Evolutionary conservation across 208 protist genomes (phyloP), one percentile per base, ranked within the genome.

Genomic region (Porcisia hertigi): DNA sequence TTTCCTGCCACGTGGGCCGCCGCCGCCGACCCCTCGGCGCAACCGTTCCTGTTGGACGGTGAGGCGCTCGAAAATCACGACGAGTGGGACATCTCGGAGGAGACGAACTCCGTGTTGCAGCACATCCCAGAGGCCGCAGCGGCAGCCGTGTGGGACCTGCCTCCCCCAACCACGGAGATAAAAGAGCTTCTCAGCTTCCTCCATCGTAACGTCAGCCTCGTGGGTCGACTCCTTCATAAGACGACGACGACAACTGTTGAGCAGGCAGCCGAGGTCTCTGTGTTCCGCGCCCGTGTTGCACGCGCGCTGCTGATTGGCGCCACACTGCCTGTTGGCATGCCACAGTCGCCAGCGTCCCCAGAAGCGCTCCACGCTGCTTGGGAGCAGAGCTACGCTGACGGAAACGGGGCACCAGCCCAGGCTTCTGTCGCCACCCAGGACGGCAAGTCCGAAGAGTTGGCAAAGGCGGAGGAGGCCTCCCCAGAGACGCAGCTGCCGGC

Each of bases 181-280:
- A 80, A 84, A n/a, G 88, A 90, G 11, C 69, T 92, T 41, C 82
- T 89, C 7, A 23, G 65, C 25, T 81, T 88, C 54, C 16, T 94
- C 47, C 75, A 84, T 43, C 76, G 76, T n/a, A 80, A 92, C 54
- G 72, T 76, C 45, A 49, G 70, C 45, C 62, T 72, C 1, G 52
- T 94, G 23, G 76, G 73, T 49, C 65, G 74, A 18, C 77, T 92
- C 53, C 77, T 93, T 64, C 77, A 88, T 71, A 88, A 86, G 76
- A 82, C 83, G 3, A 76, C 62, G 9, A 76, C 71, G 2, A 77
- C 71, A 5, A 82, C 77, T n/a, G 77, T 82, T 18, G 77, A 76
- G 66, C 77, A 77, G 58, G 77, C 77, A 52, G 60, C 64, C n/a
- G 77, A 82, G 64, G 77, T 82, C 2, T 71, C 77, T 14, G 54